phyloP scores from a whole-genome alignment of 2,329 filamentous ascomycete genomes.

The Hysterium pulicare region DNA sequence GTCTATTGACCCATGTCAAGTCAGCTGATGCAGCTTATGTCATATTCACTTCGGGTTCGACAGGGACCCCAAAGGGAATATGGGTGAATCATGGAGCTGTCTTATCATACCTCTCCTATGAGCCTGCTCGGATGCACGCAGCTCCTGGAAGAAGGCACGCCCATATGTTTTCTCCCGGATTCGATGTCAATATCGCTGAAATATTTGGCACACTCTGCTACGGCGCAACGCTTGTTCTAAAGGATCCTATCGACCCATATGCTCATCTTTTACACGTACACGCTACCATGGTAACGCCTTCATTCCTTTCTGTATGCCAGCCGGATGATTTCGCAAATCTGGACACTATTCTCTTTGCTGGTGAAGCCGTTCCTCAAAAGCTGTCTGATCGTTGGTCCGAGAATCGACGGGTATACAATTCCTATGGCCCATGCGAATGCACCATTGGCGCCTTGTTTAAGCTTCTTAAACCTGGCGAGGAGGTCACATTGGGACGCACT shows the following conservation, averaged over 20 bases:
- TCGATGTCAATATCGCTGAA: constrained; percentile 10
- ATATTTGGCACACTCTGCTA: constrained; percentile 9
- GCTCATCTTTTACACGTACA: constrained; percentile 5
- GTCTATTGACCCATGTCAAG: background rate
- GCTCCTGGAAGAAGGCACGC: constrained; percentile 7
- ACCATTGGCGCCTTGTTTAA: constrained; percentile 5
- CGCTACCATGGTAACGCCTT: constrained; percentile 7
- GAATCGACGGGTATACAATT: constrained; percentile 3
- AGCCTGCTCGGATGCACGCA: constrained; percentile 4
- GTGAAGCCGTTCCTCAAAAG: constrained; percentile 5
- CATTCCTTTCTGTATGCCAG: constrained; percentile 3
- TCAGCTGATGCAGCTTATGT: constrained; percentile 2
- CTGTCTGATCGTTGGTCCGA: constrained; percentile 6
- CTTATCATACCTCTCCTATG: constrained; percentile 6
- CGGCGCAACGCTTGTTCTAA: constrained; percentile 8
- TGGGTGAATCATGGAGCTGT: constrained; percentile 5
- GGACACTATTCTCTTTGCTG: constrained; percentile 4
- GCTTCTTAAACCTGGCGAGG: background rate
- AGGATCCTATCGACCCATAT: constrained; percentile 6
- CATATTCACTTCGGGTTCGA: constrained; percentile 9
- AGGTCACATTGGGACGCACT: constrained; percentile 4
- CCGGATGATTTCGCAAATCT: constrained; percentile 4
- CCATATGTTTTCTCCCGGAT: constrained; percentile 8
- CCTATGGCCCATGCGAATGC: constrained; percentile 6
- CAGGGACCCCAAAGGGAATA: constrained; percentile 6